Conservation (phyloP, 371 early-diverging fungal species). For the Mucor lusitanicus region DNA sequence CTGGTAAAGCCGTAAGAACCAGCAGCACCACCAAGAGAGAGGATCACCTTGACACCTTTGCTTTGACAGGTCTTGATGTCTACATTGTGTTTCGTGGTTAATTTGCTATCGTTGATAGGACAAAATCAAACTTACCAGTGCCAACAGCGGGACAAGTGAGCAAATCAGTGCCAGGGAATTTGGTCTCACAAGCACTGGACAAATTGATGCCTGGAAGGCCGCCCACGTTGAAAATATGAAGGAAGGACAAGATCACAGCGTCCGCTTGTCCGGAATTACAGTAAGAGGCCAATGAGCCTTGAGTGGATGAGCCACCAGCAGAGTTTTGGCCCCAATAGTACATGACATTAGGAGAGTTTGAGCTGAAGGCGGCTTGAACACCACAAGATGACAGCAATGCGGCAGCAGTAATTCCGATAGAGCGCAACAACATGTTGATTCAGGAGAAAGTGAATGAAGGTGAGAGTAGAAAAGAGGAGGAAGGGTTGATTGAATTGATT, state of each 20-base stretch:
- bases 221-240: slow-evolving; percentile 56
- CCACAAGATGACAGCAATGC: slow-evolving; percentile 2
- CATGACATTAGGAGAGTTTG: slow-evolving; percentile 21
- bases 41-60: slow-evolving; percentile 60
- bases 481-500: background rate
- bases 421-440: slow-evolving; percentile 3
- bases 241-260: slow-evolving; percentile 61
- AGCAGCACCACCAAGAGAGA: slow-evolving; percentile 73
- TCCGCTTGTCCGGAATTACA: slow-evolving; percentile 56
- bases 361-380: slow-evolving; percentile 19
- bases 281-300: slow-evolving; percentile 54
- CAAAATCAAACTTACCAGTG: slow-evolving; percentile 21
- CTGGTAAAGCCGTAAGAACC: slow-evolving; percentile 61
- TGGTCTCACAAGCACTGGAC: slow-evolving; percentile 59
- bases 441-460: background rate
- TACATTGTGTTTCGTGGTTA: background rate
- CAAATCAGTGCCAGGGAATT: slow-evolving; percentile 53
- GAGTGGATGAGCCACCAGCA: slow-evolving; percentile 24
- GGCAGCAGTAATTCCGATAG: slow-evolving; percentile 9
- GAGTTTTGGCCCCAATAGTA: slow-evolving; percentile 44
- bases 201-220: slow-evolving; percentile 55
- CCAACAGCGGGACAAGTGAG: slow-evolving; percentile 63
- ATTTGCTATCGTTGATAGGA: background rate
- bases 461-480: background rate
- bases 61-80: slow-evolving; percentile 70